Percentiles rank a stretch among this genome's conserved stretches.
phyloP scores from a whole-genome alignment of 208 protist species.

The Vickermania ingenoplastis region DNA sequence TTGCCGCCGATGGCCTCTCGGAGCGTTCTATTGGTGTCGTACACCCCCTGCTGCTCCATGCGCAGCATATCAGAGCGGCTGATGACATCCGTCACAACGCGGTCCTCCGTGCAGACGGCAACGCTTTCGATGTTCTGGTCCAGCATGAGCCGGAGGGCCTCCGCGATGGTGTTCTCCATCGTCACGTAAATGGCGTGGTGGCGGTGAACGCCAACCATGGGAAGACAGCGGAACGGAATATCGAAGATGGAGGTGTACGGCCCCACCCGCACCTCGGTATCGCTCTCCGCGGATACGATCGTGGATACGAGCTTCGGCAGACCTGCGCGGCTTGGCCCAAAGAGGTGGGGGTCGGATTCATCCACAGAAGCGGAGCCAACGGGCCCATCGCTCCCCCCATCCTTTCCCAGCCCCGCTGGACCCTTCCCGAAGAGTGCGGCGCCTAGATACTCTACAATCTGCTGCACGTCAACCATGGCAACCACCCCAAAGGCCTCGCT shows the following conservation, averaged over 20 bases:
- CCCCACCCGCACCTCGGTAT: constrained; percentile 28
- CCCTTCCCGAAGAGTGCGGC: constrained; percentile 72
- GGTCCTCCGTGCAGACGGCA: constrained; percentile 43
- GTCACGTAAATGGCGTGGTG: constrained; percentile 43
- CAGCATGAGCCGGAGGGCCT: constrained; percentile 69
- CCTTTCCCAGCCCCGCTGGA: constrained; percentile 18
- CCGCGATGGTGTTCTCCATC: constrained; percentile 51
- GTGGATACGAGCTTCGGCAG: constrained; percentile 56
- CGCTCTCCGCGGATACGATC: constrained; percentile 32
- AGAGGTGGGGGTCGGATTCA: constrained; percentile 8
- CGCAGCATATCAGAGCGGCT: constrained; percentile 72
- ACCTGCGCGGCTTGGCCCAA: constrained; percentile 21
- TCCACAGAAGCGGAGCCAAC: constrained; percentile 4
- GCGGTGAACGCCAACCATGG: constrained; percentile 42
- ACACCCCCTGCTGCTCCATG: constrained; percentile 86
- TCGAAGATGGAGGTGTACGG: constrained; percentile 70
- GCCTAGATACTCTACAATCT: constrained; percentile 77
- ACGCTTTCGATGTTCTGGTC: constrained; percentile 58
- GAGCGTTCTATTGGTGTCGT: constrained; percentile 73
- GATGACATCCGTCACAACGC: constrained; percentile 69
- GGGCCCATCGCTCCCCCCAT: constrained; percentile 3
- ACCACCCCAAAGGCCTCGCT: constrained; percentile 46
- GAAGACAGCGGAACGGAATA: constrained; percentile 43
- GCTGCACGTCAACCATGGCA: constrained; percentile 68
- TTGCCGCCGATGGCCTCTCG: constrained; percentile 58